Percentiles rank a stretch among this genome's conserved stretches.
These are phyloP conservation scores for Pythium vanterpoolii DNA, from an alignment of 352 stramenopile species.

Conservation along the genomic window DNA sequence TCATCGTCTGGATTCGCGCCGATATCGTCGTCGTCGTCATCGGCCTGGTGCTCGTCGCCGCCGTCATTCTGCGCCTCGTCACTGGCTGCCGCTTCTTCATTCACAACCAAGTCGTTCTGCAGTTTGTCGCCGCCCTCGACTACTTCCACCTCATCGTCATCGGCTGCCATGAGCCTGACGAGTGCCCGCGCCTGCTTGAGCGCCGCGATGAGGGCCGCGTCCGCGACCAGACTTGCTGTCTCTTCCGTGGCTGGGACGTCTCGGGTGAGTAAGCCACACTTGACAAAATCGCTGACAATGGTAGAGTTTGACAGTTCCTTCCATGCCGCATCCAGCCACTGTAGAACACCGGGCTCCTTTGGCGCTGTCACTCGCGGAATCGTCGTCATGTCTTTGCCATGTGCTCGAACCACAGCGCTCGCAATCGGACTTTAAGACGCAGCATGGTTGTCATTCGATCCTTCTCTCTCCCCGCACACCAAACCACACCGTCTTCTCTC, in stretches of 20 bases:
- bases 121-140: no score
- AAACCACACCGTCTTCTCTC: neutral
- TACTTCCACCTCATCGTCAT: no score
- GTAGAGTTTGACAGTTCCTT: neutral
- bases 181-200: no score
- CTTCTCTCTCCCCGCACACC: slow-evolving; percentile 8
- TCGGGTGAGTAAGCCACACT: neutral
- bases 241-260: neutral
- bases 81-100: neutral
- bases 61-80: neutral
- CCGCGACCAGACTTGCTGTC: neutral
- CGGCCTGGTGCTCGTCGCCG: neutral
- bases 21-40: neutral
- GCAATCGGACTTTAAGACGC: slow-evolving; percentile 10
- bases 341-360: neutral
- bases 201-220: neutral
- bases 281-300: slow-evolving; percentile 5
- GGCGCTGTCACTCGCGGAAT: neutral
- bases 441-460: slow-evolving; percentile 5
- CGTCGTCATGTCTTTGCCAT: neutral
- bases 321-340: slow-evolving; percentile 5
- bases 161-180: no score
- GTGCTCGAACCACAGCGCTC: neutral
- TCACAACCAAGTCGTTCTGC: neutral
- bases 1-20: slow-evolving; percentile 1